phyloP scores from a whole-genome alignment of 2,329 filamentous ascomycete genomes.

The Tolypocladium amazonense region DNA sequence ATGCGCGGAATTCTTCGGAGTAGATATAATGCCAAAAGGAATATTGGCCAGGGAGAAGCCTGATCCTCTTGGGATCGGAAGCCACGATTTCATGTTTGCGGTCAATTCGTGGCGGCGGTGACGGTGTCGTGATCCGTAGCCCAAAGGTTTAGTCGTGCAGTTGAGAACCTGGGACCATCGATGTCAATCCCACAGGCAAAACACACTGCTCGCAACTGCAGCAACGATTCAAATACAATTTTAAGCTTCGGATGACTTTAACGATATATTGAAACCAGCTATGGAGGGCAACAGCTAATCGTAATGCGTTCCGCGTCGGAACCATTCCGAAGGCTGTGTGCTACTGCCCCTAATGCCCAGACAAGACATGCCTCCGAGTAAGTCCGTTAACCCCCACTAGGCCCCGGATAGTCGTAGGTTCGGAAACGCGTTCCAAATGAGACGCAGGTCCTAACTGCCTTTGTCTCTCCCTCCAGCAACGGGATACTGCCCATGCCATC shows the following conservation, averaged over 20 bases:
- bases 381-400: neutral
- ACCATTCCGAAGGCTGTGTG: neutral
- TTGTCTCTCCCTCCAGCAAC: neutral
- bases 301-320: neutral
- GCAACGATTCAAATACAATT: neutral
- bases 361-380: neutral
- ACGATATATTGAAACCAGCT: too few species aligned
- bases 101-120: neutral
- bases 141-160: too few species aligned
- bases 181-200: too few species aligned
- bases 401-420: neutral
- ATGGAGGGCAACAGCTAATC: neutral
- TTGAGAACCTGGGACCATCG: too few species aligned
- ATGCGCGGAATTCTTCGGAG: slow-evolving; percentile 39
- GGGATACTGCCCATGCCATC: neutral
- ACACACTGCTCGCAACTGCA: neutral
- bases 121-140: neutral
- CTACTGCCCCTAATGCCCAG: neutral
- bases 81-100: slow-evolving; percentile 12
- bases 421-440: neutral
- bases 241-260: neutral
- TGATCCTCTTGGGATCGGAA: slow-evolving; percentile 12
- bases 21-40: slow-evolving; percentile 73
- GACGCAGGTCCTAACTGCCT: neutral
- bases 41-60: slow-evolving; percentile 69